These are phyloP conservation scores for Tolypocladium cylindrosporum DNA, from an alignment of 2,329 filamentous ascomycete species.

Conservation along the genomic window DNA sequence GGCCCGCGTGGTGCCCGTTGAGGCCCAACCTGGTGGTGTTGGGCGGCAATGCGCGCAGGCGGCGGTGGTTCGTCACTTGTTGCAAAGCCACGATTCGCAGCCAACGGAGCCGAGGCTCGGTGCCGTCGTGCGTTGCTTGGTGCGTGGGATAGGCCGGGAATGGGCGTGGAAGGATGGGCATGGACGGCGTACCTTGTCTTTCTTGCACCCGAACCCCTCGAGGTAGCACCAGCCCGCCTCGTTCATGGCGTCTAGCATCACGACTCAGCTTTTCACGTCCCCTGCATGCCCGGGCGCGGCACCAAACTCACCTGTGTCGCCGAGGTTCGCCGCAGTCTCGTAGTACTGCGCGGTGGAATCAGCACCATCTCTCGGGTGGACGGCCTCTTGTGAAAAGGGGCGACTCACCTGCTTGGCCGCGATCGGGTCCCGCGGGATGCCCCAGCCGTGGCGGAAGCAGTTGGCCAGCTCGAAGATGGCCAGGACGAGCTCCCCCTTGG, in stretches of 20 bases:
- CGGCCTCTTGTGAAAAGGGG: background rate
- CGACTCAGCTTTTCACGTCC: slow-evolving; percentile 4
- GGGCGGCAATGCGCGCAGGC: background rate
- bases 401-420: slow-evolving; percentile 64
- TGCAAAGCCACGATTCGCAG: background rate
- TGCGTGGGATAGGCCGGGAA: background rate
- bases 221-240: slow-evolving; percentile 93
- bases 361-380: background rate
- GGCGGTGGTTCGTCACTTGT: background rate
- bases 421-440: slow-evolving; percentile 72
- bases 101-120: background rate
- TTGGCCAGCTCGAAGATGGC: slow-evolving; percentile 94
- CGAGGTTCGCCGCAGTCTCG: slow-evolving; percentile 92
- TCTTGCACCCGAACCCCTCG: slow-evolving; percentile 93
- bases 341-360: slow-evolving; percentile 63
- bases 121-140: background rate
- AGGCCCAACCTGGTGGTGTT: background rate
- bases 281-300: background rate
- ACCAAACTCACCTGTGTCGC: slow-evolving; percentile 59
- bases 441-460: slow-evolving; percentile 92
- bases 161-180: background rate
- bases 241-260: slow-evolving; percentile 76
- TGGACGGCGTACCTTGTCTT: slow-evolving; percentile 76
- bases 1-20: background rate
- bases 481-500: slow-evolving; percentile 91